Evolutionary conservation across 1,284 basidiomycete species (phyloP), one percentile per base, ranked within the genome.

Genomic region (Heterobasidion occidentale): DNA sequence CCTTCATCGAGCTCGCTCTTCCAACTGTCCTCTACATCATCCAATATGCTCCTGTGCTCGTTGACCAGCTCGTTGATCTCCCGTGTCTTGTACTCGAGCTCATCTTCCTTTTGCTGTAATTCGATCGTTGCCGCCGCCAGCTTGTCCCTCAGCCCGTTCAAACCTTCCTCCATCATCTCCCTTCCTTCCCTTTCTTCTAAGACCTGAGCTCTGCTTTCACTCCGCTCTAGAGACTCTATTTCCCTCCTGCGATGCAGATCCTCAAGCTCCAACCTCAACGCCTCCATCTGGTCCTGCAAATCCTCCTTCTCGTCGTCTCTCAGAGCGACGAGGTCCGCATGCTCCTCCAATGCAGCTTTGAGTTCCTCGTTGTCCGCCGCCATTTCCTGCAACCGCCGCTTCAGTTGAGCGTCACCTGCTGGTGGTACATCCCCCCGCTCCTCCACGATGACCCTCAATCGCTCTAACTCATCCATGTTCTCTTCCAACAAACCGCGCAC

Each of bases 71-170:
- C 82, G 7, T 89, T 84, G 45, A 90, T 79, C 67, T 92, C 89
- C 54, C 77, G 74, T 52, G 79, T 77, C 74, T 86, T 84, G 67
- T 84, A 75, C 56, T 89, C 86, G n/a, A 89, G 69, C 38, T 93
- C 91, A 61, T 90, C 88, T 63, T 92, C 90, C 67, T 82, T 86
- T 68, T 89, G 84, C 67, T 90, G 87, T 34, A 92, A 71, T 68
- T 92, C 89, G 60, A 94, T 90, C 63, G 84, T 78, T 5, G 83
- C 79, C 0, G 88, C 88, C 0, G 90, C 87, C 2, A 92, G 74
- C 66, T 83, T 83, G 70, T 93, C 91, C 51, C 84, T 75, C 46
- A 89, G 70, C 0, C 80, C 76, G 63, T 90, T 90, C 55, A 91
- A 67, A 61, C 86, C 86, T 14, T 87, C 87, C 64, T 90, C 86